These are phyloP conservation scores for Cladosporium austrohemisphaericum DNA, from an alignment of 2,329 filamentous ascomycete species.

Conservation along the genomic window DNA sequence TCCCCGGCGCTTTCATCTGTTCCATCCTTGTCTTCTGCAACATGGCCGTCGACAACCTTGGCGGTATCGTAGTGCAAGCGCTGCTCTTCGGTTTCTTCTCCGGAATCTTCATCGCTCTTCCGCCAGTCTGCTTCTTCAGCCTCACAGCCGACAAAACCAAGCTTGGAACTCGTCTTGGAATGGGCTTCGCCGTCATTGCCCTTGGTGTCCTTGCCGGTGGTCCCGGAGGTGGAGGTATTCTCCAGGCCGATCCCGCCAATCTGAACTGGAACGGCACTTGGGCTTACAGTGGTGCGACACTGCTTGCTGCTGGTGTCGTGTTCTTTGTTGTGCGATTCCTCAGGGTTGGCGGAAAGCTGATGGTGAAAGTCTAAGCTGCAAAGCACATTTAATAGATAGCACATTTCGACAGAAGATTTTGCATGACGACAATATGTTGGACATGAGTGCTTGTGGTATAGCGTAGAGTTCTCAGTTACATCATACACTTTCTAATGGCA, in stretches of 20 bases:
- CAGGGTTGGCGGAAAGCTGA: slow-evolving; percentile 26
- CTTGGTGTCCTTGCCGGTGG: slow-evolving; percentile 35
- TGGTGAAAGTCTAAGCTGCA: slow-evolving; percentile 24
- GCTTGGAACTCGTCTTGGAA: slow-evolving; percentile 44
- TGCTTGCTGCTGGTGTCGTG: slow-evolving; percentile 23
- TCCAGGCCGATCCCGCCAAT: slow-evolving; percentile 21
- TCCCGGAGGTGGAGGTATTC: slow-evolving; percentile 35
- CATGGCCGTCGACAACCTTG: slow-evolving; percentile 34
- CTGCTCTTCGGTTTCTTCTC: slow-evolving; percentile 43
- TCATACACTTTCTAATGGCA: no score
- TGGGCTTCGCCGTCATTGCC: slow-evolving; percentile 34
- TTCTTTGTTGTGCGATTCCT: slow-evolving; percentile 27
- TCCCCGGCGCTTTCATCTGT: slow-evolving; percentile 30
- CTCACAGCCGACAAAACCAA: slow-evolving; percentile 41
- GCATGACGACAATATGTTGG: not conserved
- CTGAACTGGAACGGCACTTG: slow-evolving; percentile 37
- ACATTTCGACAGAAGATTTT: no score
- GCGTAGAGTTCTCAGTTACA: no score
- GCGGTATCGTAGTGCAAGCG: slow-evolving; percentile 34
- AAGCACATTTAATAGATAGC: not conserved
- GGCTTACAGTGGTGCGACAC: slow-evolving; percentile 31
- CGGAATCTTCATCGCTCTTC: slow-evolving; percentile 43
- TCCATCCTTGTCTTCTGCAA: slow-evolving; percentile 37
- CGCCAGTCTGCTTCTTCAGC: slow-evolving; percentile 38
- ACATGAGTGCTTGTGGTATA: not conserved